These are phyloP conservation scores for Trametes sp. DNA, from an alignment of 1,284 basidiomycete species.

Conservation along the genomic window DNA sequence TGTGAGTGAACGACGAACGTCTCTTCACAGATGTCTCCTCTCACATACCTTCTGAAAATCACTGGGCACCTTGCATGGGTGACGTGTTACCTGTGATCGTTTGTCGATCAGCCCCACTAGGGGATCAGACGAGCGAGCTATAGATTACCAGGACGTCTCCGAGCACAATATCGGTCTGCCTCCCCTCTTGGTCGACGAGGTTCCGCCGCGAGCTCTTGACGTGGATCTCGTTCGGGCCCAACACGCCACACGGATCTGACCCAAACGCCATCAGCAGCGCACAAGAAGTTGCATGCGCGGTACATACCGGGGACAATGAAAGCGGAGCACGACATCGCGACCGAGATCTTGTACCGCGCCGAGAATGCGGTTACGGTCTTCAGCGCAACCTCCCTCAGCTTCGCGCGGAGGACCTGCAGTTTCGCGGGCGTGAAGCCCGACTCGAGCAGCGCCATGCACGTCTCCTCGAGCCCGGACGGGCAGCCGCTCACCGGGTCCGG, in stretches of 20 bases:
- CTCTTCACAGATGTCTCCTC: not conserved
- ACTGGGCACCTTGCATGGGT: constrained; percentile 55
- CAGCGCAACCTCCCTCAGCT: constrained; percentile 45
- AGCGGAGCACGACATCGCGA: constrained; percentile 48
- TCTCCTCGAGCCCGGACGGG: constrained; percentile 52
- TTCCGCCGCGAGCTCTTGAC: constrained; percentile 43
- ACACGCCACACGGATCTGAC: constrained; percentile 47
- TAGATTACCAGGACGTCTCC: constrained; percentile 49
- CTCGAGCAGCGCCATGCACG: constrained; percentile 45
- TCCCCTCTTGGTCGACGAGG: constrained; percentile 39
- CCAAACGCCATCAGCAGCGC: not conserved
- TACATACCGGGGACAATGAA: constrained; percentile 51
- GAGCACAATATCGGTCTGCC: constrained; percentile 43
- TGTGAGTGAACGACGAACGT: not conserved
- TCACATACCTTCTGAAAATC: constrained; percentile 51
- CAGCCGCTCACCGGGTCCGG: constrained; percentile 49
- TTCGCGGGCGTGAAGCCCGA: constrained; percentile 48
- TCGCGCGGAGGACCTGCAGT: constrained; percentile 45
- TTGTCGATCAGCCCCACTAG: not conserved
- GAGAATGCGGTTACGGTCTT: constrained; percentile 39
- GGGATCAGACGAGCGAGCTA: not conserved
- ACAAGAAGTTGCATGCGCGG: too few species aligned
- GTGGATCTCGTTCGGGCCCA: constrained; percentile 49
- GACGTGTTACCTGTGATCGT: constrained; percentile 47
- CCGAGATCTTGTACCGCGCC: constrained; percentile 39